phyloP scores from a whole-genome alignment of 1,284 basidiomycete species.

The Austroboletus niveus region DNA sequence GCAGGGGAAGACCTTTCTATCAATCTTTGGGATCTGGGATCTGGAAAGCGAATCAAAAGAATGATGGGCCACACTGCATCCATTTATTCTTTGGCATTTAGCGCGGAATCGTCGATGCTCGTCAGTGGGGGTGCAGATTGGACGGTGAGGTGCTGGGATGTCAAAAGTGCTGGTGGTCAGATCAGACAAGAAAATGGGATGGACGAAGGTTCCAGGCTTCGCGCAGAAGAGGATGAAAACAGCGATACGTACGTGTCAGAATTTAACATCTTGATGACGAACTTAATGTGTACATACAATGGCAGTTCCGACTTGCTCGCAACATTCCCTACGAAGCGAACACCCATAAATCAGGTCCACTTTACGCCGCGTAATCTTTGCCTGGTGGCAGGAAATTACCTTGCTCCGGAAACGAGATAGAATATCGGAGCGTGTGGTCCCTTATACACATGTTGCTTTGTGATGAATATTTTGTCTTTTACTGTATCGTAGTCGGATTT shows the following conservation, averaged over 20 bases:
- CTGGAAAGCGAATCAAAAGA: constrained; percentile 91
- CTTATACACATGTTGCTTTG: too few relatives aligned
- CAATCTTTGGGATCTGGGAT: constrained; percentile 95
- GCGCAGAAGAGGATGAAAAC: constrained; percentile 47
- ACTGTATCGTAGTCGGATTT: too few relatives aligned
- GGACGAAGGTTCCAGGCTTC: constrained; percentile 33
- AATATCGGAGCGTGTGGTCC: too few relatives aligned
- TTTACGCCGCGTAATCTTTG: constrained; percentile 95
- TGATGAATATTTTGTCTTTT: too few relatives aligned
- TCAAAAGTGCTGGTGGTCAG: constrained; percentile 75
- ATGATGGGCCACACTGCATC: constrained; percentile 93
- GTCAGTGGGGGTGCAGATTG: constrained; percentile 91
- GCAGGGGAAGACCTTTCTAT: constrained; percentile 93
- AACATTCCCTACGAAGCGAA: constrained; percentile 94
- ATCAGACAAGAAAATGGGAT: constrained; percentile 56
- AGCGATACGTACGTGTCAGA: constrained; percentile 56
- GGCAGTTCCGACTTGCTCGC: constrained; percentile 82
- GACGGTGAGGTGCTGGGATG: constrained; percentile 97
- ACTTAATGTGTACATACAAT: constrained; percentile 3
- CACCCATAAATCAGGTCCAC: constrained; percentile 88
- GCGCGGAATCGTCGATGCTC: constrained; percentile 86
- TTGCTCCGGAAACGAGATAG: constrained; percentile 57
- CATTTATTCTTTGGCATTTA: constrained; percentile 90
- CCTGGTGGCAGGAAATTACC: constrained; percentile 77
- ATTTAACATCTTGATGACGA: neutral